Evolutionary conservation across 2,329 filamentous ascomycete species (phyloP).

Genomic region (Leptographium radiaticola): DNA sequence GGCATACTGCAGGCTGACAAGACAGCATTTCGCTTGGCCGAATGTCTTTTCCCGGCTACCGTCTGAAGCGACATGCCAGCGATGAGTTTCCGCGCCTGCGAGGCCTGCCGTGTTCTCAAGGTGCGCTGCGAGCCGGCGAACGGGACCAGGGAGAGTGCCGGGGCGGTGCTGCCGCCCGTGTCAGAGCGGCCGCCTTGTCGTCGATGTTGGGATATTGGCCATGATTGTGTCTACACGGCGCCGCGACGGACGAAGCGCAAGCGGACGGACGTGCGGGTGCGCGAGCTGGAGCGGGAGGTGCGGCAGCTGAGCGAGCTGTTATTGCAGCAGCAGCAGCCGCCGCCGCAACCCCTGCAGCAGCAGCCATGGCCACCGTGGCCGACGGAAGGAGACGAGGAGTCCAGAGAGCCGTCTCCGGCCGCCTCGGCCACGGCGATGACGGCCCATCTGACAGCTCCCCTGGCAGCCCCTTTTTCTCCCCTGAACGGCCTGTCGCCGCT

Average conservation of each 20-base stretch:
- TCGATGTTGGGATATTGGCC: slow-evolving; percentile 3
- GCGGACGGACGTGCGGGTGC: slow-evolving; percentile 50
- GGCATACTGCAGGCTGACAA: too few species aligned
- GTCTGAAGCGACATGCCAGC: not conserved
- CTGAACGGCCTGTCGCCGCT: not conserved
- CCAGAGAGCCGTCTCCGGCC: too few species aligned
- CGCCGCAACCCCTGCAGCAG: not conserved
- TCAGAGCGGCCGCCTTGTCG: slow-evolving; percentile 6
- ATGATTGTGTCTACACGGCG: slow-evolving; percentile 6
- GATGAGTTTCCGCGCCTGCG: not conserved
- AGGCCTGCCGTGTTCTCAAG: not conserved
- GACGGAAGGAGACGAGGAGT: too few species aligned
- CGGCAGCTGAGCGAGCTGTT: slow-evolving; percentile 34
- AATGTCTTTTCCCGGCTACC: too few species aligned
- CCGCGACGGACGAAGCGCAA: slow-evolving; percentile 9
- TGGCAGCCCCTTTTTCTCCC: too few species aligned
- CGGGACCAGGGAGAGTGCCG: not conserved
- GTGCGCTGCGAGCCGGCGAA: slow-evolving; percentile 4
- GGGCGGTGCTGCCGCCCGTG: not conserved
- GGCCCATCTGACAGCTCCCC: too few species aligned
- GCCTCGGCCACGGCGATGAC: too few species aligned
- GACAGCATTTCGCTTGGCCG: not conserved
- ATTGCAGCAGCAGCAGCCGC: not conserved
- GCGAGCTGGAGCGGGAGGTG: slow-evolving; percentile 67
- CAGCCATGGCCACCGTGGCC: not conserved